These are phyloP conservation scores for Nigrograna mackinnonii DNA, from an alignment of 2,329 filamentous ascomycete genomes.

Conservation along the genomic window DNA sequence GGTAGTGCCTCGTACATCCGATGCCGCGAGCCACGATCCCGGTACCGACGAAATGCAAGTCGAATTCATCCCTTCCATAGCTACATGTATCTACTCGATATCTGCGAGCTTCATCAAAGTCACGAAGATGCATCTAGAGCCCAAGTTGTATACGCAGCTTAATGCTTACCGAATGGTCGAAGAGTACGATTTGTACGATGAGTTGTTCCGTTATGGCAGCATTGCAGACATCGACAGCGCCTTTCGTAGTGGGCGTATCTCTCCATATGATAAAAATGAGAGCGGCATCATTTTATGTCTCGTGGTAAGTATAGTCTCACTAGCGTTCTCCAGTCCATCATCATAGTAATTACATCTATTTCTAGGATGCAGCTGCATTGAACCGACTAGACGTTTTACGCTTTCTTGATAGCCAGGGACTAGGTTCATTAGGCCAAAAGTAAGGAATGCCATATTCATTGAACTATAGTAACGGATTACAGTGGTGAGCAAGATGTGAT, in stretches of 20 bases:
- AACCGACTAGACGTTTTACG: slow-evolving; percentile 11
- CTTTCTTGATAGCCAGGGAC: slow-evolving; percentile 16
- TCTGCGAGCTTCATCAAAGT: slow-evolving; percentile 1
- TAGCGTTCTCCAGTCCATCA: background rate
- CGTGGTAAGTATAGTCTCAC: slow-evolving; percentile 5
- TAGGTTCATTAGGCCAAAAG: slow-evolving; percentile 10
- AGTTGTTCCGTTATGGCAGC: slow-evolving; percentile 6
- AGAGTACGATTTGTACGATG: background rate
- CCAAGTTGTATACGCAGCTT: slow-evolving; percentile 5
- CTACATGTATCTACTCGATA: background rate
- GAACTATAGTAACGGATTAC: too few species aligned
- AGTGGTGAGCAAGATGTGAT: too few species aligned
- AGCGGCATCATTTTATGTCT: slow-evolving; percentile 9
- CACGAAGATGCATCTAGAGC: background rate
- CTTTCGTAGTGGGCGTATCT: slow-evolving; percentile 11
- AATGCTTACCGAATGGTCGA: slow-evolving; percentile 6
- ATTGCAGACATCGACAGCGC: slow-evolving; percentile 13
- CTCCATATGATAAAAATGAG: slow-evolving; percentile 10
- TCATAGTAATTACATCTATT: background rate
- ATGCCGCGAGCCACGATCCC: background rate
- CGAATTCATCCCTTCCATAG: background rate
- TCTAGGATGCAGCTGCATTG: slow-evolving; percentile 7
- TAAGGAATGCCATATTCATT: too few species aligned
- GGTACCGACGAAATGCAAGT: background rate
- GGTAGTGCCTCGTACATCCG: background rate